Evolutionary conservation across 805 yeast genomes (phyloP), one percentile per base, ranked within the genome.

Genomic region (Barnettozyma californica): DNA sequence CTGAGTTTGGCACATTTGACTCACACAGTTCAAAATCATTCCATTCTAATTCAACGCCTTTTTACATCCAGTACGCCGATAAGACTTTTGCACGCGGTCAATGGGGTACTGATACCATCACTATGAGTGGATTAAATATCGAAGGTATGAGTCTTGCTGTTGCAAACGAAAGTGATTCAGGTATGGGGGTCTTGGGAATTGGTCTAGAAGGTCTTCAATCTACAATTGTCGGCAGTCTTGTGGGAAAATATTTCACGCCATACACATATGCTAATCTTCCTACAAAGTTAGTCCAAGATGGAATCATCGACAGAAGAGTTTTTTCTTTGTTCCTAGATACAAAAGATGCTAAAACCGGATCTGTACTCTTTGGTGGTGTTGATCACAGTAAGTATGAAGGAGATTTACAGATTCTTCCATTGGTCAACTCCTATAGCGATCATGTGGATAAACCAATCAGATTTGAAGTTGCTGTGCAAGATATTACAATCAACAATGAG

Each of bases 141-240:
- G 57, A 70, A 0, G 68, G 71, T 46, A 66, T 85, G 35, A 78
- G 87, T 8, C 76, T 90, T 63, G 97, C 95, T 2, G 79, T 89
- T 23, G 94, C 87, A 2, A 79, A 80, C 58, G 61, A 64, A 31
- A 78, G 87, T 2, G 78, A 80, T 53, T 80, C 91, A 4, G 64
- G 78, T 9, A 66, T 66, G 41, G 92, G 95, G 47, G 92, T 87
- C 20, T 65, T 87, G 35, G 90, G 91, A 26, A 78, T 87, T 52
- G 92, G 94, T 9, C 70, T 85, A 42, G 69, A 78, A 8, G 85
- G 80, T 13, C 71, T 86, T 46, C 95, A 90, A 63, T 70, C 78
- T 5, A 84, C 92, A 1, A 69, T 69, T 52, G 61, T 74, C 2
- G 69, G 69, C 11, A 36, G 55, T 9, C 41, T 46, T 5, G 52